phyloP scores from a whole-genome alignment of 225 moss, liverwort and hornwort species.

The Physcomitrium patens region DNA sequence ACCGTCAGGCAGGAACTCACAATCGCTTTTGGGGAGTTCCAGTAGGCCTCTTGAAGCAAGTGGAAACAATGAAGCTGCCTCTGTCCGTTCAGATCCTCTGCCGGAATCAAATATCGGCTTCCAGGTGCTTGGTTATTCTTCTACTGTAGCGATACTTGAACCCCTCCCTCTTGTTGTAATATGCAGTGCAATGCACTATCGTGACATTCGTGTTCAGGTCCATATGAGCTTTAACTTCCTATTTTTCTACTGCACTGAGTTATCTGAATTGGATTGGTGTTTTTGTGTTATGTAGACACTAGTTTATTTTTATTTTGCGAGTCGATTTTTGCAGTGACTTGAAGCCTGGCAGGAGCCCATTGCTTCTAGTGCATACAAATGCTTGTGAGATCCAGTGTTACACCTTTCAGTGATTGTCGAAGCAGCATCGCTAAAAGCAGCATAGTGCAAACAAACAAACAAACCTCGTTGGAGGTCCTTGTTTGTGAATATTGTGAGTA shows the following conservation, averaged over 20 bases:
- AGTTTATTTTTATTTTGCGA: neutral
- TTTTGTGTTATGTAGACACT: neutral
- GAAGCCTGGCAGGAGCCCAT: no score
- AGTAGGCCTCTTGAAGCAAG: neutral
- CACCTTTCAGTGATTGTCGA: no score
- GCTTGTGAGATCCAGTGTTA: no score
- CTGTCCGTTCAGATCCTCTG: slow-evolving; percentile 33
- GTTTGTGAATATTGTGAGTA: neutral
- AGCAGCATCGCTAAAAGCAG: neutral
- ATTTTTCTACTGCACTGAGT: neutral
- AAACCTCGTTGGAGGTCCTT: neutral
- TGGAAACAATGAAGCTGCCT: slow-evolving; percentile 25
- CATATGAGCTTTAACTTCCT: neutral
- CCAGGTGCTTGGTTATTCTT: slow-evolving; percentile 34
- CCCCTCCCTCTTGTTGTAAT: neutral
- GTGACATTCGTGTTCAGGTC: neutral
- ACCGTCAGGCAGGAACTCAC: slow-evolving; percentile 19
- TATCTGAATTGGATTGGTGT: neutral
- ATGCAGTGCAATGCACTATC: neutral
- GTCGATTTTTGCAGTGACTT: no score
- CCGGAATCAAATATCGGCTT: slow-evolving; percentile 55
- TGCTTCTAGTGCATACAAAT: no score
- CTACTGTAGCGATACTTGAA: slow-evolving; percentile 1
- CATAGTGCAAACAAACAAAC: neutral
- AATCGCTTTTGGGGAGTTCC: slow-evolving; percentile 25